Evolutionary conservation across 2,329 filamentous ascomycete genomes (phyloP), one percentile per base, ranked within the genome.

Genomic region (Xylariaceae sp.): DNA sequence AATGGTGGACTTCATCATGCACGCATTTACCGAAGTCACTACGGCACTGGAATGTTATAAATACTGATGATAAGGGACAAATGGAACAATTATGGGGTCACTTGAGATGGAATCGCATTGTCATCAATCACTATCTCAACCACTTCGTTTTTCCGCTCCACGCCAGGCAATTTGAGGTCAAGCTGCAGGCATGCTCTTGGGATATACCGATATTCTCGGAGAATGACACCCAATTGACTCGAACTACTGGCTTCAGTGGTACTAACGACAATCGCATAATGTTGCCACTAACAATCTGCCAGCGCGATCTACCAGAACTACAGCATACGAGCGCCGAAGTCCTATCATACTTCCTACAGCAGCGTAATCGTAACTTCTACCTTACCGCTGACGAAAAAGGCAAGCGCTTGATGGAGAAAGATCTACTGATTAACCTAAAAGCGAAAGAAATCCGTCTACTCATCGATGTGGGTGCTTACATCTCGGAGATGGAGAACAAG

Each of bases 171-270:
- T 91, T 90, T 53, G 74, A 76, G 0, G 67, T 80, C 5, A 91
- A 90, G 61, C 70, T 91, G 0, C 83, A 87, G 36, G 80, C 85
- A 0, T 89, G 84, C 0, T 85, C 84, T 0, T 91, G 87, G 87
- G 87, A 91, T 61, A 74, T 91, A 1, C 84, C 86, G 0, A 67
- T 85, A 0, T 76, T 76, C 23, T 36, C 47, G 6, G 19, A 55
- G 6, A 17, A 23, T 2, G 9, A 34, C 4, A 17, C 16, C 2
- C 45, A 51, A 17, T 2, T 12, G 14, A 45, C 53, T 1, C 26
- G 56, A 36, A 62, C 56, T 3, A 48, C 84, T 0, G 89, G 88
- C 0, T 92, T 92, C 67, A 88, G 85, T 6, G 88, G 88, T 0
- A 91, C 88, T 0, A 90, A 89, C 39, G 88, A 91, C 66, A 85